A percentile compares a stretch with the other conserved stretches of the same genome.
phyloP scores from a whole-genome alignment of 2,329 filamentous ascomycete genomes.

The Fusarium phyllophilum region DNA sequence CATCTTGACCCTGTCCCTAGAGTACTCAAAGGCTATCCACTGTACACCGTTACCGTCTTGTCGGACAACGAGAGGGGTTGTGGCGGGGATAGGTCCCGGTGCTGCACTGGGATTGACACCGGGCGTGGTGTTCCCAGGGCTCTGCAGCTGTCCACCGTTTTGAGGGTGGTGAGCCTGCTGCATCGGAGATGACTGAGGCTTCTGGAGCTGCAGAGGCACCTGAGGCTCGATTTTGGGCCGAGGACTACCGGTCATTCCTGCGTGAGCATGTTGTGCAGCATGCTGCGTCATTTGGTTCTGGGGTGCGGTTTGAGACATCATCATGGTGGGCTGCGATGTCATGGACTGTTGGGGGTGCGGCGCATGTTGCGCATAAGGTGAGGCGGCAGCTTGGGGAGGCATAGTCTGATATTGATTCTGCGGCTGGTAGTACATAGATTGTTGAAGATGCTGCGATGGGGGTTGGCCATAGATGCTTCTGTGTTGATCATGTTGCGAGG shows the following conservation, averaged over 20 bases:
- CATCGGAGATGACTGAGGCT: constrained; percentile 59
- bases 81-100: constrained; percentile 95
- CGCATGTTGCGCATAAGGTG: constrained; percentile 69
- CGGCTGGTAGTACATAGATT: constrained; percentile 79
- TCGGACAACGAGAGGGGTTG: constrained; percentile 90
- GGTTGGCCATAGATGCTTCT: constrained; percentile 86
- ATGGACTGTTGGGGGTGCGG: constrained; percentile 64
- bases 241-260: constrained; percentile 69
- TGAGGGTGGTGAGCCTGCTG: constrained; percentile 51
- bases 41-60: constrained; percentile 97
- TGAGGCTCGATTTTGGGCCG: constrained; percentile 72
- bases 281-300: constrained; percentile 70
- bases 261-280: constrained; percentile 64
- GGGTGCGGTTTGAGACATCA: constrained; percentile 70
- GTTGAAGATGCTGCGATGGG: constrained; percentile 79
- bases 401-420: constrained; percentile 74
- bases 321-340: constrained; percentile 72
- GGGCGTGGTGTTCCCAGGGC: constrained; percentile 49
- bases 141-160: constrained; percentile 52
- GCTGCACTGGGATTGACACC: constrained; percentile 89
- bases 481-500: constrained; percentile 89
- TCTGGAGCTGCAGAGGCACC: constrained; percentile 69
- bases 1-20: constrained; percentile 97
- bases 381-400: constrained; percentile 68
- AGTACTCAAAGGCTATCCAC: constrained; percentile 99